Evolutionary conservation across 2,329 filamentous ascomycete species (phyloP), one percentile per base, ranked within the genome.

Genomic region (Alternaria gaisen): DNA sequence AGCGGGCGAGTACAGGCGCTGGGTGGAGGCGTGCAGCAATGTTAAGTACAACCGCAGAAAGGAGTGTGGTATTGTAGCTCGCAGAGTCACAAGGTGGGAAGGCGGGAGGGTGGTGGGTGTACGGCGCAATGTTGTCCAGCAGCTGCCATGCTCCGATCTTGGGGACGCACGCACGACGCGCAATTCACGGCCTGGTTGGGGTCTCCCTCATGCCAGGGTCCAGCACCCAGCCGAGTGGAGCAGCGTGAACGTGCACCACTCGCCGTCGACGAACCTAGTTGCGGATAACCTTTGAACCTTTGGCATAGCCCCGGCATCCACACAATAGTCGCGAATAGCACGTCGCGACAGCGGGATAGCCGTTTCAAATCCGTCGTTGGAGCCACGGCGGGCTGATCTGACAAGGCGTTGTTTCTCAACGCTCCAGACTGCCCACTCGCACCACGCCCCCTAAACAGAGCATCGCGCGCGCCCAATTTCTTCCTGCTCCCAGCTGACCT

Each of bases 301-400:
- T 28, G 9, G 11, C 18, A 24, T 16, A 20, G 46, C 28, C 28
- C 12, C n/a, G 9, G 22, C 22, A 30, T 22, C 22, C 11, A 10
- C 50, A 18, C 24, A 26, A 26, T 26, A 26, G 24, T 26, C 24
- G 24, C 34, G 54, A 56, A 34, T 16, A 10, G 24, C 30, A 43
- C 22, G 46, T 16, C 20, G 30, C 46, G 16, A 24, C 46, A 8
- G 11, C 50, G 9, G 16, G 5, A 56, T 28, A 36, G 44, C 51
- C 52, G 57, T 59, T 50, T 59, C 51, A 26, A 28, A 24, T 8
- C 26, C 56, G 12, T 30, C 22, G 32, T 51, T 26, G 30, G 36
- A 20, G 40, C 2, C 8, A 11, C 12, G 11, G 32, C 32, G 5
- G 5, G 32, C 32, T 34, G 32, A 16, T 16, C 32, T 34, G 53